phyloP scores from a whole-genome alignment of 2,329 filamentous ascomycete genomes.

The Paracoccidioides lutzii region DNA sequence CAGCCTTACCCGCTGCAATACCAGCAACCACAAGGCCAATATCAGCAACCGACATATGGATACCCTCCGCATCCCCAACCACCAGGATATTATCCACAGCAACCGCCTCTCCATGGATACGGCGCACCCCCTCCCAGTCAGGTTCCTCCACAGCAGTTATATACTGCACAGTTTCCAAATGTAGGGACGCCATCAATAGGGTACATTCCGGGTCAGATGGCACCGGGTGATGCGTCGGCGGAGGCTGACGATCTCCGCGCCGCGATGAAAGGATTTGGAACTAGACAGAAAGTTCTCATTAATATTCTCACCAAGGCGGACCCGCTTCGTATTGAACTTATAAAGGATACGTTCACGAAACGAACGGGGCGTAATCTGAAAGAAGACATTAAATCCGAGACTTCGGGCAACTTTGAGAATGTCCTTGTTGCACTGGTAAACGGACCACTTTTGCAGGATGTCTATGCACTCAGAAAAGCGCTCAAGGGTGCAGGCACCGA shows the following conservation, averaged over 20 bases:
- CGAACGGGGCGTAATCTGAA: conserved; percentile 52
- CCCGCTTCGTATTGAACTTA: conserved; percentile 54
- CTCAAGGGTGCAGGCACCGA: conserved; percentile 76
- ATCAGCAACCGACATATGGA: conserved; percentile 7
- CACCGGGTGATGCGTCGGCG: conserved; percentile 48
- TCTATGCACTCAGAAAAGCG: conserved; percentile 54
- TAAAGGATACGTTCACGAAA: conserved; percentile 51
- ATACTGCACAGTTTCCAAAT: conserved; percentile 32
- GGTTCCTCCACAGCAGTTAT: background rate
- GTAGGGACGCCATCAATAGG: conserved; percentile 48
- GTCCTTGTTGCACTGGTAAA: conserved; percentile 56
- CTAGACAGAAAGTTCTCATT: conserved; percentile 62
- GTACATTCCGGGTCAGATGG: conserved; percentile 52
- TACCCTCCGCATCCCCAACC: conserved; percentile 6
- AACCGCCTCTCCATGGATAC: conserved; percentile 1
- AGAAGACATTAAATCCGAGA: conserved; percentile 60
- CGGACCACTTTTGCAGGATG: conserved; percentile 69
- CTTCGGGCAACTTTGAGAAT: conserved; percentile 55
- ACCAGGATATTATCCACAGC: conserved; percentile 1
- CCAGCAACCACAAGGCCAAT: conserved; percentile 5
- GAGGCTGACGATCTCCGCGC: conserved; percentile 56
- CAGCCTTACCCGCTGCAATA: conserved; percentile 3
- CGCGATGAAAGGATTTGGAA: conserved; percentile 81
- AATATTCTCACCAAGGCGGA: conserved; percentile 54
- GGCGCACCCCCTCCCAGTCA: conserved; percentile 1